phyloP scores from a whole-genome alignment of 805 yeast species.

The Zygoascus biomembranicola region DNA sequence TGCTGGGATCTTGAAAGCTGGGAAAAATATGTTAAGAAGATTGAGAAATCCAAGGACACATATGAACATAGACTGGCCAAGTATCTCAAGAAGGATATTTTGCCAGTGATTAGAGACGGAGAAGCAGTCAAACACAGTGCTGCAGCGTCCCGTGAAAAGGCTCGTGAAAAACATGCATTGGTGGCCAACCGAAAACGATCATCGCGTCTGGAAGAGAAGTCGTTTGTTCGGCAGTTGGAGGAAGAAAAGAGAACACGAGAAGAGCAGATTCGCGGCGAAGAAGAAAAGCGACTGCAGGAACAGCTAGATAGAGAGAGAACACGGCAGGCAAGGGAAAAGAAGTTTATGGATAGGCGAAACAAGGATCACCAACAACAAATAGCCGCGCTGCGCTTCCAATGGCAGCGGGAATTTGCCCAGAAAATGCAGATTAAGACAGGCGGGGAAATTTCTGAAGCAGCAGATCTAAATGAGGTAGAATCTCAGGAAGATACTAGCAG shows the following conservation, averaged over 20 bases:
- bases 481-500: not conserved
- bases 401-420: not conserved
- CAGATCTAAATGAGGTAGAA: not conserved
- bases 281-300: slow-evolving; percentile 5
- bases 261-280: slow-evolving; percentile 5
- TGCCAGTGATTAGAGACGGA: slow-evolving; percentile 25
- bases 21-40: slow-evolving; percentile 16
- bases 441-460: not conserved
- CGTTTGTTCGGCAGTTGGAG: slow-evolving; percentile 16
- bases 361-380: not conserved
- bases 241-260: slow-evolving; percentile 17
- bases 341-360: not conserved
- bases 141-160: slow-evolving; percentile 21
- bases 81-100: slow-evolving; percentile 17
- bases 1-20: slow-evolving; percentile 25
- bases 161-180: slow-evolving; percentile 19
- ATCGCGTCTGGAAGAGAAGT: slow-evolving; percentile 25
- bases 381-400: not conserved
- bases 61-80: slow-evolving; percentile 15
- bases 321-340: slow-evolving; percentile 1
- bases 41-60: slow-evolving; percentile 14
- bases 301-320: not conserved
- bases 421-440: not conserved
- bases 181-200: slow-evolving; percentile 28
- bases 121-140: slow-evolving; percentile 19